Evolutionary conservation across 345 rosid species (phyloP).

Genomic region (Eucalyptus coolabah): DNA sequence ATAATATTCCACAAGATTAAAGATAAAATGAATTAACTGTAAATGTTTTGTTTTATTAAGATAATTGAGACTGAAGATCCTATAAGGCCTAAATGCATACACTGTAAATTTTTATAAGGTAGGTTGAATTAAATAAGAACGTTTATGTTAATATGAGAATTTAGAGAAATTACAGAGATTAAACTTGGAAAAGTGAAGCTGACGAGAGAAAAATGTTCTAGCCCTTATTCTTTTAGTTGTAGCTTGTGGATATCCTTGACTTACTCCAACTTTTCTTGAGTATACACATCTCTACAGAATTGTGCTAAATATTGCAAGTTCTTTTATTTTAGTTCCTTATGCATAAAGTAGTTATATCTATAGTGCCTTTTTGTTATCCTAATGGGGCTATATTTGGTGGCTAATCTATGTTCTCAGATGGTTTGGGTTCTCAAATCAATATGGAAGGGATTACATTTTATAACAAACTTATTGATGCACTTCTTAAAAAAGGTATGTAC

Average conservation of each 20-base stretch:
- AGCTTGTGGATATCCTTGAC: background rate
- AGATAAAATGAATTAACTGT: background rate
- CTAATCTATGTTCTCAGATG: slow-evolving; percentile 28
- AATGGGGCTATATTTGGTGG: background rate
- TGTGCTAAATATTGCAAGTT: background rate
- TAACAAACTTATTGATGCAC: slow-evolving; percentile 51
- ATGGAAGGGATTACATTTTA: slow-evolving; percentile 55
- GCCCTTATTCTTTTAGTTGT: background rate
- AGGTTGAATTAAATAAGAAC: background rate
- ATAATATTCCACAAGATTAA: background rate
- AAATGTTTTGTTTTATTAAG: background rate
- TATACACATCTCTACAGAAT: background rate
- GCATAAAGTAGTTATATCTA: background rate
- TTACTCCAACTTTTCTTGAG: background rate
- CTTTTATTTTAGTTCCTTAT: background rate
- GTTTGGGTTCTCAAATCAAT: slow-evolving; percentile 51
- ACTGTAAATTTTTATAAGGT: background rate
- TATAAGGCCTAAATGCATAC: background rate
- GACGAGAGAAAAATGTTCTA: background rate
- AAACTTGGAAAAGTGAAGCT: background rate
- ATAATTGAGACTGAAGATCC: background rate
- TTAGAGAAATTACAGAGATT: background rate
- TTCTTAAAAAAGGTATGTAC: slow-evolving; percentile 53
- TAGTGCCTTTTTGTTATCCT: background rate
- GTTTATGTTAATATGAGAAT: background rate